These are phyloP conservation scores for Penicillium decumbens DNA, from an alignment of 2,329 filamentous ascomycete genomes.

Conservation along the genomic window DNA sequence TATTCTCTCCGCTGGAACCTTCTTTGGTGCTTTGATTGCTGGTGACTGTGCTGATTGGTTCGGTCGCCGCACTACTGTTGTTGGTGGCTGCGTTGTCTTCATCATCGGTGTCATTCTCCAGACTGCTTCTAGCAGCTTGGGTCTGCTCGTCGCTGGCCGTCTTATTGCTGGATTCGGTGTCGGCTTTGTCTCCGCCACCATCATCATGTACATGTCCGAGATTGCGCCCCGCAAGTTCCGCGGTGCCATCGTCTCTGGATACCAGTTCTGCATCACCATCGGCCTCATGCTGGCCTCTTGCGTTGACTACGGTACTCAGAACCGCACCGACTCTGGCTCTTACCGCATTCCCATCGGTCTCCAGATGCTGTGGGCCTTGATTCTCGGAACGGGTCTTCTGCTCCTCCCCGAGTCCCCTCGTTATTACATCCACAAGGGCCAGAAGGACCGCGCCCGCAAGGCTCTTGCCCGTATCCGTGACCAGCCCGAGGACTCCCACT, in stretches of 20 bases:
- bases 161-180: conserved; percentile 72
- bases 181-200: conserved; percentile 73
- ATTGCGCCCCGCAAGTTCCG: conserved; percentile 69
- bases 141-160: conserved; percentile 66
- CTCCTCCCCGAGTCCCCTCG: conserved; percentile 80
- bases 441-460: conserved; percentile 59
- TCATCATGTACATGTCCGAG: conserved; percentile 85
- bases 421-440: conserved; percentile 75
- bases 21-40: conserved; percentile 71
- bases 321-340: conserved; percentile 57
- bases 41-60: conserved; percentile 72
- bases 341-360: conserved; percentile 79
- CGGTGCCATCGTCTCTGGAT: conserved; percentile 73
- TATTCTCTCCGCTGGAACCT: conserved; percentile 72
- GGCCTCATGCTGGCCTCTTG: conserved; percentile 70
- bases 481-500: conserved; percentile 66
- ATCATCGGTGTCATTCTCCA: conserved; percentile 64
- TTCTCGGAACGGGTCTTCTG: conserved; percentile 67
- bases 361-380: conserved; percentile 75
- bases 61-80: conserved; percentile 61
- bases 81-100: conserved; percentile 68
- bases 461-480: conserved; percentile 67
- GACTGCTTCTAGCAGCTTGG: conserved; percentile 53
- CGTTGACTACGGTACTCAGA: conserved; percentile 67
- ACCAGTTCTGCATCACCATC: conserved; percentile 79